Evolutionary conservation across 805 yeast species (phyloP).

Genomic region (Zygosaccharomyces lentus): DNA sequence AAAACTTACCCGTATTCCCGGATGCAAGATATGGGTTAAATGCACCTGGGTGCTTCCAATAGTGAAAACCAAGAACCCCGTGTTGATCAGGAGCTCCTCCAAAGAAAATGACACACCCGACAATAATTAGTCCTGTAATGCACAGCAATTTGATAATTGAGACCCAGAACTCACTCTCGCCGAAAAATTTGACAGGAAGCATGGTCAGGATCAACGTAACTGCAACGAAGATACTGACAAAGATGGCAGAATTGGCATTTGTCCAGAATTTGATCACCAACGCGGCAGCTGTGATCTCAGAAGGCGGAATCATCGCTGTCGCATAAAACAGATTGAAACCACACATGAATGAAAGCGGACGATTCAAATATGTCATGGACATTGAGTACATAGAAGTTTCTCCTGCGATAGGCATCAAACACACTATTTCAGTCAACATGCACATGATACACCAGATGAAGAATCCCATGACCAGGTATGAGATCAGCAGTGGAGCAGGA

Average conservation of each 20-base stretch:
- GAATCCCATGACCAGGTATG: slow-evolving; percentile 58
- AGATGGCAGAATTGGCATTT: slow-evolving; percentile 38
- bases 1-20: slow-evolving; percentile 44
- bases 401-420: slow-evolving; percentile 55
- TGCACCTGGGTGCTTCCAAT: slow-evolving; percentile 57
- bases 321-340: slow-evolving; percentile 51
- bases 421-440: slow-evolving; percentile 57
- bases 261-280: slow-evolving; percentile 42
- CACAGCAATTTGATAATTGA: slow-evolving; percentile 61
- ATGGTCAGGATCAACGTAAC: slow-evolving; percentile 9
- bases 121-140: slow-evolving; percentile 56
- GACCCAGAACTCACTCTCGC: slow-evolving; percentile 63
- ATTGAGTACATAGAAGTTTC: slow-evolving; percentile 39
- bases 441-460: slow-evolving; percentile 46
- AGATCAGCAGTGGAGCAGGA: slow-evolving; percentile 57
- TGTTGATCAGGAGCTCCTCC: slow-evolving; percentile 57
- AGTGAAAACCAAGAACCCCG: slow-evolving; percentile 56
- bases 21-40: slow-evolving; percentile 33
- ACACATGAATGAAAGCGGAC: slow-evolving; percentile 28
- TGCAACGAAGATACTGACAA: slow-evolving; percentile 37
- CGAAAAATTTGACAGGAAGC: slow-evolving; percentile 31
- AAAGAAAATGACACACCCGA: slow-evolving; percentile 54
- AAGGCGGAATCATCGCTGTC: slow-evolving; percentile 39
- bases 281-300: slow-evolving; percentile 44
- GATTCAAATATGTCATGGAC: slow-evolving; percentile 13